Evolutionary conservation across 78 protist genomes (phyloP).

Genomic region (Planoprotostelium fungivorum): DNA sequence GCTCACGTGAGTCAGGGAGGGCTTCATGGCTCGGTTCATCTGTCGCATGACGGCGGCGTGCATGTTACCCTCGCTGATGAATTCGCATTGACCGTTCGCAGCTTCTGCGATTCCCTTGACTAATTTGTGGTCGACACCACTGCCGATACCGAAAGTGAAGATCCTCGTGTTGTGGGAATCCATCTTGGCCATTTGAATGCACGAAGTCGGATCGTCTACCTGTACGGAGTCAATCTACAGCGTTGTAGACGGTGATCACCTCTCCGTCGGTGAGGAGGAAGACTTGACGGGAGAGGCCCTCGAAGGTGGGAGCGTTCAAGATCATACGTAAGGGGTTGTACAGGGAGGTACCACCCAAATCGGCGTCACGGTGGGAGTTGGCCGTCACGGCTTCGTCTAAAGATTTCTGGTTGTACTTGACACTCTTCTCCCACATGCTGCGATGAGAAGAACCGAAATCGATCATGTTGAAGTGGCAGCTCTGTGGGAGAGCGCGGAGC

Average conservation of each 20-base stretch:
- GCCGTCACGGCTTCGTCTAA: constrained; percentile 23
- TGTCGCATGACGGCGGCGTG: constrained; percentile 39
- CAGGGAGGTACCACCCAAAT: constrained; percentile 48
- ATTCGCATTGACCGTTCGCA: constrained; percentile 43
- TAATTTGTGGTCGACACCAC: constrained; percentile 31
- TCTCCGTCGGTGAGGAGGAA: constrained; percentile 60
- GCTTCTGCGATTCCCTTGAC: constrained; percentile 34
- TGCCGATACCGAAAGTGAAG: constrained; percentile 54
- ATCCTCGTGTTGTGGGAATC: constrained; percentile 39
- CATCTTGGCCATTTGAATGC: constrained; percentile 32
- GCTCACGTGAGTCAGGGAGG: constrained; percentile 10
- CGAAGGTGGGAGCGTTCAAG: not conserved
- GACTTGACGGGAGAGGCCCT: constrained; percentile 47
- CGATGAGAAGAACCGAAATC: constrained; percentile 34
- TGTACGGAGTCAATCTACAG: not conserved
- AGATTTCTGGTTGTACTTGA: constrained; percentile 1
- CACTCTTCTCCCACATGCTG: not conserved
- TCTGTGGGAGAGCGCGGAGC: constrained; percentile 32
- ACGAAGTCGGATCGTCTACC: constrained; percentile 14
- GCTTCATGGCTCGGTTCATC: constrained; percentile 31
- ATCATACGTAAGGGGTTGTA: constrained; percentile 27
- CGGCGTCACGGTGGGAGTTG: constrained; percentile 13
- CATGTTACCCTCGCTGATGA: constrained; percentile 7
- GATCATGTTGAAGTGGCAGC: constrained; percentile 36
- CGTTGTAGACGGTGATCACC: not conserved